Conservation (phyloP, 257 asterid species). For the Phtheirospermum japonicum region DNA sequence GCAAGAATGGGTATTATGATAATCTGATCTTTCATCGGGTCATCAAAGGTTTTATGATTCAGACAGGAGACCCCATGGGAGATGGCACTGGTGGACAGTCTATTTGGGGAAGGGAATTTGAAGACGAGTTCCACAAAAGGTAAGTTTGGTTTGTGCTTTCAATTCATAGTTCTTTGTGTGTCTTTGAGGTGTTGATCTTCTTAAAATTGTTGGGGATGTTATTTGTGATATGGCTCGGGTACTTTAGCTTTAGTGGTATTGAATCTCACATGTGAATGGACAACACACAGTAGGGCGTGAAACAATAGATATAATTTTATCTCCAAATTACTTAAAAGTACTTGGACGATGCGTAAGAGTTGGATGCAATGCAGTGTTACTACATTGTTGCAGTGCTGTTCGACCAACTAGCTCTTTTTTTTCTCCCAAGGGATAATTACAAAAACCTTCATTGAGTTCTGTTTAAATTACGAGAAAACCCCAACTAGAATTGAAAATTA, state of each 20-base stretch:
- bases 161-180: background rate
- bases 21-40: conserved; percentile 95
- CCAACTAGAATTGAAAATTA: no score
- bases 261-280: background rate
- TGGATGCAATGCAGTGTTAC: background rate
- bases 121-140: conserved; percentile 99
- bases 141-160: conserved; percentile 26
- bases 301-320: background rate
- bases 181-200: conserved; percentile 5
- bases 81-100: conserved; percentile 99
- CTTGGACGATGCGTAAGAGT: background rate
- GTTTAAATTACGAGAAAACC: no score
- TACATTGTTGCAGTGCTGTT: background rate
- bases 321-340: background rate
- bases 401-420: background rate
- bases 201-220: background rate
- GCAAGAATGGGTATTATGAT: conserved; percentile 94
- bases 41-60: conserved; percentile 95
- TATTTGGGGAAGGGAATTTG: conserved; percentile 98
- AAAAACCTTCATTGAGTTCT: no score
- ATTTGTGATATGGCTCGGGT: background rate
- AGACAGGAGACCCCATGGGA: conserved; percentile 98
- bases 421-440: no score
- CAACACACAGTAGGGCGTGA: background rate
- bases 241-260: background rate